phyloP scores from a whole-genome alignment of 1,139 yeast genomes.

The Yamadazyma atlantica region DNA sequence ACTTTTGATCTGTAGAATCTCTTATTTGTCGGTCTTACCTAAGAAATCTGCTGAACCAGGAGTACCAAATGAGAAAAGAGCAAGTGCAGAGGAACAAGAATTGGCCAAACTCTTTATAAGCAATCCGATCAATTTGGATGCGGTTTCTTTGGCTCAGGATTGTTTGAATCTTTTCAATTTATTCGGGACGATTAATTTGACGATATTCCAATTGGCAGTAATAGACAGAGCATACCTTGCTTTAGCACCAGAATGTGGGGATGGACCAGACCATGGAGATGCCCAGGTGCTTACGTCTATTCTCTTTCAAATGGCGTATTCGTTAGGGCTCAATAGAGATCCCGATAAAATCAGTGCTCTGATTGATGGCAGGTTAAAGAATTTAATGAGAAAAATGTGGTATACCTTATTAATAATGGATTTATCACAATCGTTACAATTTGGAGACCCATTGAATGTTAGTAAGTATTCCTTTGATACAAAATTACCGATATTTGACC shows the following conservation, averaged over 20 bases:
- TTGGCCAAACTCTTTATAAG: conserved; percentile 9
- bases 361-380: conserved; percentile 27
- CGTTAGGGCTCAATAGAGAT: conserved; percentile 47
- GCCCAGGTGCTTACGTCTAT: conserved; percentile 39
- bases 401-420: conserved; percentile 30
- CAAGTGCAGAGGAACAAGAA: not conserved
- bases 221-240: conserved; percentile 37
- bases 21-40: conserved; percentile 21
- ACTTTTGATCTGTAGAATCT: conserved; percentile 20
- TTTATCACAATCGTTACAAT: conserved; percentile 32
- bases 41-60: conserved; percentile 9
- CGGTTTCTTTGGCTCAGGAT: conserved; percentile 30
- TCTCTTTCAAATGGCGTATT: conserved; percentile 42
- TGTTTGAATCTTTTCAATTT: conserved; percentile 41
- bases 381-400: conserved; percentile 29
- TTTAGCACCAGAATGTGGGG: conserved; percentile 51
- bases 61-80: conserved; percentile 24
- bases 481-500: conserved; percentile 22
- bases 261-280: conserved; percentile 51
- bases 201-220: conserved; percentile 49
- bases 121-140: conserved; percentile 18
- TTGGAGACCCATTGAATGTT: conserved; percentile 38
- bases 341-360: conserved; percentile 20
- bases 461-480: conserved; percentile 34
- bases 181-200: conserved; percentile 38